These are phyloP conservation scores for Syzygium oleosum DNA, from an alignment of 345 rosid genomes.

Conservation along the genomic window DNA sequence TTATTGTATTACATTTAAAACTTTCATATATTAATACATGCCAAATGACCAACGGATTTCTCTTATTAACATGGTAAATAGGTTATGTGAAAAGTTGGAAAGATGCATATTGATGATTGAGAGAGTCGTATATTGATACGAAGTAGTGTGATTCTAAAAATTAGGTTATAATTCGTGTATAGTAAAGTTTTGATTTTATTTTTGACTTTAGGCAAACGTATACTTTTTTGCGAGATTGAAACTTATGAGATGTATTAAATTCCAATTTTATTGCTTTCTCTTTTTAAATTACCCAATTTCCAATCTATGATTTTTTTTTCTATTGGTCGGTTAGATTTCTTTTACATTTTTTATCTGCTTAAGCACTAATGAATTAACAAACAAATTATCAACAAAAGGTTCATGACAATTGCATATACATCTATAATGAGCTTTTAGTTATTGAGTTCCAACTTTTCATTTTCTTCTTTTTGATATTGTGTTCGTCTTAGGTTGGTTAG, in stretches of 20 bases:
- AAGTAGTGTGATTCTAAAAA: neutral
- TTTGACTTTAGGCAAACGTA: neutral
- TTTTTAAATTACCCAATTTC: neutral
- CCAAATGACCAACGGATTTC: neutral
- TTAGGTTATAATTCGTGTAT: neutral
- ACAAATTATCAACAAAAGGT: neutral
- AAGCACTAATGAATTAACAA: neutral
- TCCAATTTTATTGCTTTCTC: no score
- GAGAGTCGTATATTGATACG: neutral
- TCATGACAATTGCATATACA: neutral
- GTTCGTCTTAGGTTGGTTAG: neutral
- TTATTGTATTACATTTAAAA: neutral
- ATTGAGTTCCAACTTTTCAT: neutral
- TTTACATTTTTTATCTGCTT: neutral
- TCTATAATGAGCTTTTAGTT: neutral
- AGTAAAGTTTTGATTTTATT: neutral
- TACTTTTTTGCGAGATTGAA: neutral
- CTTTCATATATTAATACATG: neutral
- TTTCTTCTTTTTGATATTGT: neutral
- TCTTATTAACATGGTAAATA: neutral
- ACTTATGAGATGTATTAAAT: neutral
- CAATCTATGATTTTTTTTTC: neutral
- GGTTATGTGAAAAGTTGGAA: neutral
- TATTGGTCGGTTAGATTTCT: neutral
- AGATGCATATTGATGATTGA: neutral